Evolutionary conservation across 2,329 filamentous ascomycete genomes (phyloP), one percentile per base, ranked within the genome.

Genomic region (Colletotrichum echinochloae): DNA sequence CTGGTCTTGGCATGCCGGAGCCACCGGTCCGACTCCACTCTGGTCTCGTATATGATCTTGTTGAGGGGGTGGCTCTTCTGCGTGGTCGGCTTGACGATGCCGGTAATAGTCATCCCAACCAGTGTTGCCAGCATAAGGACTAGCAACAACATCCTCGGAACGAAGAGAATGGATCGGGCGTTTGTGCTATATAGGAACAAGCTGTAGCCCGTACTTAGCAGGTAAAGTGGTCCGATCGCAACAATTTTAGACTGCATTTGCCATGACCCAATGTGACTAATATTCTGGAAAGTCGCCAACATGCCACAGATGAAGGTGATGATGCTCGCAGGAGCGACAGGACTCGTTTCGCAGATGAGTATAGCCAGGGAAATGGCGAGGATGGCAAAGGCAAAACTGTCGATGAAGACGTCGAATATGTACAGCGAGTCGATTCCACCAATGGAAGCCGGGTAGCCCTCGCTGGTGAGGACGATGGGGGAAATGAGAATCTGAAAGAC

Each of bases 1-100:
- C 87, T 89, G 18, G 82, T 80, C 2, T 80, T 80, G 1, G 83
- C 87, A 57, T 83, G 78, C 9, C 82, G 76, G 9, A 86, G 75
- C 86, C 86, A 89, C 11, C 84, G 81, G 72, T 86, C 83, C 8
- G 84, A 81, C 30, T 81, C 81, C 28, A 85, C 80, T 30, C 85
- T 81, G 3, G 82, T 81, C 46, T 83, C 81, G 73, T 86, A 88
- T 16, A 89, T 81, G 16, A 87, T 78, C 5, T 83, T 83, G 55
- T 83, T 81, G 41, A 89, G 76, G 0, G 86, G 85, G 63, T 89
- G 87, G 59, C 79, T 68, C 74, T 73, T 65, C 63, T 72, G 56
- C 75, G 79, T 26, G 73, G 73, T 18, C 73, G 33, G 67, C 66
- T 77, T 79, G 8, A 81, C 56, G 18, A 78, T 61, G 8, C 81